These are phyloP conservation scores for Elsinoe ampelina DNA, from an alignment of 2,329 filamentous ascomycete genomes.

Conservation along the genomic window DNA sequence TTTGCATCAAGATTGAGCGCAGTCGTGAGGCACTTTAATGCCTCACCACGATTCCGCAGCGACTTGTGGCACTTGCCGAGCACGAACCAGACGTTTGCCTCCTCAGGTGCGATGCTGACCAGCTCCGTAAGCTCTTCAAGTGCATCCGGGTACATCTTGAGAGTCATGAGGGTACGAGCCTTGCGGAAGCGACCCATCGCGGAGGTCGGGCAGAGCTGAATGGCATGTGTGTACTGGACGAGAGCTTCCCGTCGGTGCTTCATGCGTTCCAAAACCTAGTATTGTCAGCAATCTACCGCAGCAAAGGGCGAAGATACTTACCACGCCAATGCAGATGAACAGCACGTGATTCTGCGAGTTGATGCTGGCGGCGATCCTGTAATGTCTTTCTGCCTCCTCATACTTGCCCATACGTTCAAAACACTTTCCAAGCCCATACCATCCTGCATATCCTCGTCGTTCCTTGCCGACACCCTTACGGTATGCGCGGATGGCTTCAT, in stretches of 20 bases:
- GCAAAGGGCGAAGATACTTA: slow-evolving; percentile 31
- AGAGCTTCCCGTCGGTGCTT: slow-evolving; percentile 72
- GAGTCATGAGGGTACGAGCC: slow-evolving; percentile 71
- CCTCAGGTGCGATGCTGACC: slow-evolving; percentile 84
- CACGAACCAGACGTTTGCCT: slow-evolving; percentile 91
- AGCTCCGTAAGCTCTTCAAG: slow-evolving; percentile 76
- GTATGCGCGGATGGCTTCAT: slow-evolving; percentile 84
- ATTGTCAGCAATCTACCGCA: neutral
- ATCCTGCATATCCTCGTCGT: slow-evolving; percentile 91
- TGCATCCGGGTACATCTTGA: slow-evolving; percentile 61
- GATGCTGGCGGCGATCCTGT: slow-evolving; percentile 75
- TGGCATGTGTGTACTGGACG: slow-evolving; percentile 71
- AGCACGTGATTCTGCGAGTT: slow-evolving; percentile 91
- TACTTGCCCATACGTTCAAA: slow-evolving; percentile 43
- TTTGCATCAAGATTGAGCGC: slow-evolving; percentile 94
- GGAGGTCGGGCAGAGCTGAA: slow-evolving; percentile 69
- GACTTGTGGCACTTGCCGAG: slow-evolving; percentile 67
- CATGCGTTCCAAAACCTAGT: slow-evolving; percentile 63
- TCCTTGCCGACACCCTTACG: slow-evolving; percentile 78
- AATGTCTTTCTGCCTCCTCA: slow-evolving; percentile 85
- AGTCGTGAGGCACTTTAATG: slow-evolving; percentile 91
- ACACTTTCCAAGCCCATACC: slow-evolving; percentile 74
- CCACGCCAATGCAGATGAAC: slow-evolving; percentile 83
- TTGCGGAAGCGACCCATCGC: slow-evolving; percentile 88
- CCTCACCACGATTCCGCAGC: slow-evolving; percentile 53